phyloP scores from a whole-genome alignment of 352 stramenopile genomes.

The Phytophthora podocarpi region DNA sequence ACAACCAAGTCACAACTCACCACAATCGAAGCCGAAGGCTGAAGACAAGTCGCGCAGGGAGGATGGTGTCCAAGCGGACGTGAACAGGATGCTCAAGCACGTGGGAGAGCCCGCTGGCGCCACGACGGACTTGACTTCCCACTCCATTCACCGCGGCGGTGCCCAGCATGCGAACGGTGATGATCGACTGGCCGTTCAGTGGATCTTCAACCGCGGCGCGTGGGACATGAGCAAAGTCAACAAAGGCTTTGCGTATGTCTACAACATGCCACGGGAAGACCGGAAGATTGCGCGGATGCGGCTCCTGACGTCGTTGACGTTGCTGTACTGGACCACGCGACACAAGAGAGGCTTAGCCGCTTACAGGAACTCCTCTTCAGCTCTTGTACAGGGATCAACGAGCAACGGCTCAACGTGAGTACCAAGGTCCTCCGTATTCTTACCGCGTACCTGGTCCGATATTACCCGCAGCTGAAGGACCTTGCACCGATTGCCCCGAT shows the following conservation, averaged over 20 bases:
- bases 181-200: conserved; percentile 17
- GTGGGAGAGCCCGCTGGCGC: neutral
- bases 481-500: neutral
- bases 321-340: neutral
- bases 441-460: conserved; percentile 1
- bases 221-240: conserved; percentile 39
- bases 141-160: conserved; percentile 31
- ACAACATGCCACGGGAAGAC: conserved; percentile 7
- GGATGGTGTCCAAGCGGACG: too few relatives aligned
- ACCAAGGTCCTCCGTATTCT: conserved; percentile 1
- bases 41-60: too few relatives aligned
- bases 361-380: neutral
- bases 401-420: too few relatives aligned
- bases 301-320: neutral
- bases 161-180: conserved; percentile 32
- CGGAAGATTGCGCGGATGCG: conserved; percentile 8
- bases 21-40: too few relatives aligned
- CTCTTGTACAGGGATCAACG: neutral
- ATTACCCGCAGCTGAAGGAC: conserved; percentile 13
- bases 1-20: too few relatives aligned
- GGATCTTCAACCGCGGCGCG: conserved; percentile 35
- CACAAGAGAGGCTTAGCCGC: neutral
- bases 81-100: conserved; percentile 31
- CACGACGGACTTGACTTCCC: conserved; percentile 20
- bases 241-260: conserved; percentile 34